Evolutionary conservation across 2,329 filamentous ascomycete species (phyloP).

Genomic region (Fusarium tjaetaba): DNA sequence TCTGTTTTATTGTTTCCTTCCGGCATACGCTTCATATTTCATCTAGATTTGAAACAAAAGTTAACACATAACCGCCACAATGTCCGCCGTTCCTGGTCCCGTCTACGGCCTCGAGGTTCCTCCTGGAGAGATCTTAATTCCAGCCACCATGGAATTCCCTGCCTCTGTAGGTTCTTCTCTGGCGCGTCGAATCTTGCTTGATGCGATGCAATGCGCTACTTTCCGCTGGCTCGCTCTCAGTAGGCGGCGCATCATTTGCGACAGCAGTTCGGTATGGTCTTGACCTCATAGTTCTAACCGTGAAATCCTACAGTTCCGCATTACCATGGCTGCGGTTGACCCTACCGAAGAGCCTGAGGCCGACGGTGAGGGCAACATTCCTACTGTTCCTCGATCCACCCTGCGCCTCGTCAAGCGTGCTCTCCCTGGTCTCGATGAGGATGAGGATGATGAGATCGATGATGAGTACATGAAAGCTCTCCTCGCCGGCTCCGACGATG

Average conservation of each 20-base stretch:
- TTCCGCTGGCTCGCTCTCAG: neutral
- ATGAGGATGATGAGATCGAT: constrained; percentile 72
- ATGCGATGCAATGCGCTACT: neutral
- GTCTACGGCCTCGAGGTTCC: constrained; percentile 94
- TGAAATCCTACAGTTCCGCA: constrained; percentile 75
- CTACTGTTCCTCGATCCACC: constrained; percentile 78
- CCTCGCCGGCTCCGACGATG: constrained; percentile 60
- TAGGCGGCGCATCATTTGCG: constrained; percentile 22
- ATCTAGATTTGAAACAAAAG: neutral
- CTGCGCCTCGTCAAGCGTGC: constrained; percentile 88
- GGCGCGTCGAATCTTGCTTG: neutral
- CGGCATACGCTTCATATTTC: neutral
- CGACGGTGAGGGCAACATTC: constrained; percentile 69
- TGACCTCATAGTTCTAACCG: constrained; percentile 19
- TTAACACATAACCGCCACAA: constrained; percentile 47
- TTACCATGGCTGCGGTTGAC: constrained; percentile 98
- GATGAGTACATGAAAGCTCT: constrained; percentile 71
- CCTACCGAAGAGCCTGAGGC: constrained; percentile 79
- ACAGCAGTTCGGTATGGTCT: neutral
- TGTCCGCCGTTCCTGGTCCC: constrained; percentile 74
- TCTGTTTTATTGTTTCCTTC: constrained; percentile 13
- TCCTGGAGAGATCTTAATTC: constrained; percentile 82
- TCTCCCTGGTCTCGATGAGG: constrained; percentile 63
- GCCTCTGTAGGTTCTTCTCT: constrained; percentile 74
- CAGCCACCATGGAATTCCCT: constrained; percentile 80